phyloP scores from a whole-genome alignment of 371 early-diverging fungal species.

The Cokeromyces recurvatus region DNA sequence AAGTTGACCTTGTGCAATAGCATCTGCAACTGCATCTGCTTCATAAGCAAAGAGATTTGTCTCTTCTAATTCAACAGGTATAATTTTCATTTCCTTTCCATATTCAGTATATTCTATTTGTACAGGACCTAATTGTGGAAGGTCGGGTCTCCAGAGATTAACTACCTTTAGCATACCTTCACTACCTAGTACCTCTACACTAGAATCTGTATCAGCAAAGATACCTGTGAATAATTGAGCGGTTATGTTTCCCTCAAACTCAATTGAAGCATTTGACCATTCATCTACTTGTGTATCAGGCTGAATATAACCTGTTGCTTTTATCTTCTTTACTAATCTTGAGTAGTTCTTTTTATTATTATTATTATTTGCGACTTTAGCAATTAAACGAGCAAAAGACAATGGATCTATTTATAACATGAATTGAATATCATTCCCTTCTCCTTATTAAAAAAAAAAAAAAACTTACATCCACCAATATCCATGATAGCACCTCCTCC shows the following conservation, averaged over 20 bases:
- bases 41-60: constrained; percentile 36
- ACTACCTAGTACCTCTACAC: constrained; percentile 32
- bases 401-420: constrained; percentile 31
- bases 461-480: constrained; percentile 44
- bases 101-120: constrained; percentile 23
- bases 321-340: no score
- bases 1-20: constrained; percentile 20
- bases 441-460: background rate
- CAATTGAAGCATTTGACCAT: constrained; percentile 36
- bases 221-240: constrained; percentile 41
- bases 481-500: constrained; percentile 47
- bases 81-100: constrained; percentile 18
- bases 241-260: constrained; percentile 25
- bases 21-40: constrained; percentile 41
- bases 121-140: constrained; percentile 29
- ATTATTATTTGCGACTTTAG: constrained; percentile 3
- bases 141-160: constrained; percentile 45
- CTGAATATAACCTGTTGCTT: constrained; percentile 36
- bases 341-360: no score
- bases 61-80: constrained; percentile 24
- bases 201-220: constrained; percentile 34
- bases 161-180: constrained; percentile 28
- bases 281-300: constrained; percentile 42
- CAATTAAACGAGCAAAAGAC: constrained; percentile 40
- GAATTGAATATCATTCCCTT: background rate